Evolutionary conservation across 306 rosid species (phyloP), one percentile per base, ranked within the genome.

Genomic region (Prunus mume): DNA sequence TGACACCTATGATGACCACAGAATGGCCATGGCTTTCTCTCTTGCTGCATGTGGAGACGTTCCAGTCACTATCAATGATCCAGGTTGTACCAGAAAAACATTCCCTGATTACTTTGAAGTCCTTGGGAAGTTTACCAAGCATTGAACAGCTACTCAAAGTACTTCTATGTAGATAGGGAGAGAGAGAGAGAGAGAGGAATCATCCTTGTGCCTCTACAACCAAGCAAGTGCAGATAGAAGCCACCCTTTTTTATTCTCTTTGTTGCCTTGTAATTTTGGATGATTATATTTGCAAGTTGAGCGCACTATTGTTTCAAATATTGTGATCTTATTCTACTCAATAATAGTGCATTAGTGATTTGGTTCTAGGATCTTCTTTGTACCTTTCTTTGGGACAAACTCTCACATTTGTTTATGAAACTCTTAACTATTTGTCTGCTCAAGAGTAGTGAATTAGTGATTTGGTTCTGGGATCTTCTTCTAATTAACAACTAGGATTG

Each of bases 11-110:
- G 99, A 96, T 58, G 99, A 96, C 76, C 99, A 96, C 82, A 87
- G 99, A 85, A 96, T 96, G 99, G 99, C 99, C 45, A 96, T 96
- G 99, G 85, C 99, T 14, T 96, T 96, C 90, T 96, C 99, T 56
- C 97, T 96, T 20, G 97, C 98, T 76, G 99, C 99, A 70, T 96
- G 99, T 32, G 90, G 89, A 11, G 96, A 92, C 41, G 96, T 96
- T 80, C 96, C 97, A 0, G 99, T 96, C 47, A 96, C 98, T 83
- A 96, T 96, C 81, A 92, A 91, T 6, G 99, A 96, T 91, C 99
- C 99, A 0, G 96, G 97, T 24, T 96, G 99, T 88, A 96, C 99
- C 78, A 84, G 97, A 34, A 96, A 96, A 85, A 96, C 99, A 56
- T 96, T 96, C 87, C 98, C 99, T 0, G 91, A 96, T 75, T 96